A percentile compares a stretch with the other conserved stretches of the same genome.
Conservation (phyloP, 2,329 filamentous ascomycete genomes). For the Monosporascus sp. region DNA sequence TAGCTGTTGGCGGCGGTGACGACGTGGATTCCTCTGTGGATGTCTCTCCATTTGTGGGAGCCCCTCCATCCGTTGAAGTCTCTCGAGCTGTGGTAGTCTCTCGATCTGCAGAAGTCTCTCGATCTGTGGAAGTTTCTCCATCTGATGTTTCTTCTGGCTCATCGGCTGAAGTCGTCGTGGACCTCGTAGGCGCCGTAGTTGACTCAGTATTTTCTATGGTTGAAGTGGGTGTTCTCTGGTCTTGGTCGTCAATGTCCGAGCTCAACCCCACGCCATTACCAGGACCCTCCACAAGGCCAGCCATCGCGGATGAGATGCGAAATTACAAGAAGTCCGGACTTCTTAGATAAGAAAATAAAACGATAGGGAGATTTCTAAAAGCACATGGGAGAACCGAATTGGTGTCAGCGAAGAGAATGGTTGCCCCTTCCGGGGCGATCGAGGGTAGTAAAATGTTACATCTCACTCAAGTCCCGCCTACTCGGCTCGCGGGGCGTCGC, state of each 20-base stretch:
- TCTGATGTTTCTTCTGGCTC: slow-evolving; percentile 5
- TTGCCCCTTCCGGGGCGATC: background rate
- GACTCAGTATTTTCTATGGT: slow-evolving; percentile 2
- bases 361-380: background rate
- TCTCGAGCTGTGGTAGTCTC: background rate
- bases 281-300: slow-evolving; percentile 20
- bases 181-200: background rate
- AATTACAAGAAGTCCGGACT: slow-evolving; percentile 7
- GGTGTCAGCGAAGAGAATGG: background rate
- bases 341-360: background rate
- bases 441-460: background rate
- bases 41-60: background rate
- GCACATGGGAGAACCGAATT: background rate
- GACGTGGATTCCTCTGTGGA: background rate
- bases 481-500: background rate
- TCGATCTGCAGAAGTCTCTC: background rate
- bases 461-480: background rate
- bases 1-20: too few species aligned
- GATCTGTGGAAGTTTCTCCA: slow-evolving; percentile 1
- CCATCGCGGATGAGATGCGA: slow-evolving; percentile 16
- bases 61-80: too few species aligned
- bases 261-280: slow-evolving; percentile 15
- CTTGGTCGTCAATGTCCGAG: slow-evolving; percentile 7
- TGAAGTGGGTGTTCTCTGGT: slow-evolving; percentile 1
- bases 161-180: slow-evolving; percentile 3